Base-by-base conservation (phyloP, 345 rosid species). In the Trapa incisa region DNA sequence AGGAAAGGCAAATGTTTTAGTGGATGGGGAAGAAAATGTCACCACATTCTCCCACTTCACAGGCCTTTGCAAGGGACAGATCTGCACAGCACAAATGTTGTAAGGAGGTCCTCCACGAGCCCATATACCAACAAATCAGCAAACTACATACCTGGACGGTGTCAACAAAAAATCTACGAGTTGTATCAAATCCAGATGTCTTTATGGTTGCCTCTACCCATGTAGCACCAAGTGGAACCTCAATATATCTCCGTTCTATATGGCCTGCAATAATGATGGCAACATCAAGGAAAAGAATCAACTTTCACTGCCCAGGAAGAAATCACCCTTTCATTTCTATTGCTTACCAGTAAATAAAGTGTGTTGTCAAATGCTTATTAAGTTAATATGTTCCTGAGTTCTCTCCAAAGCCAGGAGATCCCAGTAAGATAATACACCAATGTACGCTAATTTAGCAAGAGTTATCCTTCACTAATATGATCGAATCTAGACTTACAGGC, bases 121-220 rank as follows among this genome's bases (percentile, higher is more conserved):
- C 37, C 63, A 58, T 54, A 7, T 54, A 54, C 17, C 6, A 72
- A 78, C 63, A 64, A 73, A 62, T 71, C 63, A 65, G 68, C 62
- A 37, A 29, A 42, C 68, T 29, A 71, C 61, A 45, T 79, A 94
- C 99, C 96, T 94, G 99, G 74, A 94, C 83, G 1, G 92, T 80
- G 78, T 91, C 97, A 71, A 94, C 75, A 71, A 80, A 94, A 75
- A 89, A 94, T 63, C 87, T 80, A 65, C 99, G 80, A n/a, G 87
- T 66, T 15, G 96, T 94, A 76, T 91, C 96, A 82, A 94, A 91
- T 64, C 86, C 96, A 0, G 84, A 94, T 69, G 89, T 81, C 73
- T 76, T 85, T 80, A 94, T 83, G 32, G 89, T 87, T 69, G 97
- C 99, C 86, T 94, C 99, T 76, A 85, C 96, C 99, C 99, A 91